phyloP scores from a whole-genome alignment of 495 filamentous ascomycete species.

The Trichoderma erinaceum region DNA sequence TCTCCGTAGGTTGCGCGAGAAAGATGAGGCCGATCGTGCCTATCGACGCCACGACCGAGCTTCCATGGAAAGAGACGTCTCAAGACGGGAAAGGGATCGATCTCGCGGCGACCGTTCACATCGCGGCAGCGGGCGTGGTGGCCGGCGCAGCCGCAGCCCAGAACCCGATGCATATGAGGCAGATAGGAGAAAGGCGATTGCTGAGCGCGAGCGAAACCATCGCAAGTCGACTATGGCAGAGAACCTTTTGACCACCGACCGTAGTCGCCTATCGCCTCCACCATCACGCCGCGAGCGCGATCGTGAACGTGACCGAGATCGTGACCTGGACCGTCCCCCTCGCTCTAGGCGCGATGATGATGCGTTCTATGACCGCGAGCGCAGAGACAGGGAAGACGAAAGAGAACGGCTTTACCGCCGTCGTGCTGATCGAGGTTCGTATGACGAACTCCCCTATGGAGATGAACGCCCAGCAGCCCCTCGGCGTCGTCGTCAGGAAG shows the following conservation, averaged over 20 bases:
- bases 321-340: conserved; percentile 40
- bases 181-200: conserved; percentile 77
- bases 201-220: conserved; percentile 81
- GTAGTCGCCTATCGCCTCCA: conserved; percentile 38
- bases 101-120: conserved; percentile 57
- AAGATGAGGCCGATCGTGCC: conserved; percentile 75
- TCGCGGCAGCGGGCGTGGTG: conserved; percentile 46
- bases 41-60: conserved; percentile 59
- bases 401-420: conserved; percentile 77
- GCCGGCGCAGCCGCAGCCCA: conserved; percentile 61
- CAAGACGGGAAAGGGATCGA: conserved; percentile 45
- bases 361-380: conserved; percentile 59
- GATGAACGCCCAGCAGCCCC: conserved; percentile 61
- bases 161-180: conserved; percentile 85
- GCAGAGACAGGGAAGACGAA: conserved; percentile 76
- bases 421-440: conserved; percentile 61
- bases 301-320: conserved; percentile 34
- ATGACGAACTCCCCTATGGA: conserved; percentile 83
- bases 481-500: conserved; percentile 62
- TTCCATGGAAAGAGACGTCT: conserved; percentile 53
- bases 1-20: conserved; percentile 81
- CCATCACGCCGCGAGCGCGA: conserved; percentile 39
- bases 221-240: conserved; percentile 68
- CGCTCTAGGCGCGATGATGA: conserved; percentile 44
- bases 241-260: conserved; percentile 49